Evolutionary conservation across 139 green algal genomes (phyloP).

Genomic region (Pseudopediastrum boryanum): DNA sequence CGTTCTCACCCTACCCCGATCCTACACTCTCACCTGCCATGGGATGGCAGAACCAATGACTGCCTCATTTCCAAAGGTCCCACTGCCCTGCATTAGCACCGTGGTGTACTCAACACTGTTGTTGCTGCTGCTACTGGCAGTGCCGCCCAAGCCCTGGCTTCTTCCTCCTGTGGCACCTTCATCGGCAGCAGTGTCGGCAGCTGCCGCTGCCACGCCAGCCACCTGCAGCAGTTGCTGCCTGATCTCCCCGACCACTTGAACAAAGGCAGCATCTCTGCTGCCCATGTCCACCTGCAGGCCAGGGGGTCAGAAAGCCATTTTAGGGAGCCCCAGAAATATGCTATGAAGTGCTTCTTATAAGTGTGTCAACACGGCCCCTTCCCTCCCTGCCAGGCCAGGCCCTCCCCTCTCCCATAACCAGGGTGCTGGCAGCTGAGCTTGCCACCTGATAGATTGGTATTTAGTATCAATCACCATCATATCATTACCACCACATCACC

Average conservation of each 20-base stretch:
- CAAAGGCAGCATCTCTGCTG: not conserved
- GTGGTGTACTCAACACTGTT: not conserved
- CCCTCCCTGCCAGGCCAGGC: no score
- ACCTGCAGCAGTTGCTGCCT: not conserved
- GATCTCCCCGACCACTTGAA: not conserved
- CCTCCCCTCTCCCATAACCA: no score
- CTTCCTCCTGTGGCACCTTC: not conserved
- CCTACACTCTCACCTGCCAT: not conserved
- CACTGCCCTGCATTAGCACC: slow-evolving; percentile 12
- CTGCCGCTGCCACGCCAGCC: not conserved
- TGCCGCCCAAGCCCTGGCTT: not conserved
- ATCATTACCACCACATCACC: no score
- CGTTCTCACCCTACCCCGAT: no score
- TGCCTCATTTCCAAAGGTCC: slow-evolving; percentile 9
- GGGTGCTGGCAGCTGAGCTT: no score
- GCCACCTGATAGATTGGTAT: no score
- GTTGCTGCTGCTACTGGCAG: not conserved
- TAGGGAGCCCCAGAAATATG: no score
- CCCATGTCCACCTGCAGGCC: not conserved
- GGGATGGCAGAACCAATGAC: slow-evolving; percentile 10
- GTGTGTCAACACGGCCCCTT: no score
- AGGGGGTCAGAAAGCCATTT: no score
- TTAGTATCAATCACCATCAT: no score
- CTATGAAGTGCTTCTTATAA: no score
- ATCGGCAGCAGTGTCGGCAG: not conserved